Evolutionary conservation across 768 basidiomycete species (phyloP), one percentile per base, ranked within the genome.

Genomic region (Lepiota venenata): DNA sequence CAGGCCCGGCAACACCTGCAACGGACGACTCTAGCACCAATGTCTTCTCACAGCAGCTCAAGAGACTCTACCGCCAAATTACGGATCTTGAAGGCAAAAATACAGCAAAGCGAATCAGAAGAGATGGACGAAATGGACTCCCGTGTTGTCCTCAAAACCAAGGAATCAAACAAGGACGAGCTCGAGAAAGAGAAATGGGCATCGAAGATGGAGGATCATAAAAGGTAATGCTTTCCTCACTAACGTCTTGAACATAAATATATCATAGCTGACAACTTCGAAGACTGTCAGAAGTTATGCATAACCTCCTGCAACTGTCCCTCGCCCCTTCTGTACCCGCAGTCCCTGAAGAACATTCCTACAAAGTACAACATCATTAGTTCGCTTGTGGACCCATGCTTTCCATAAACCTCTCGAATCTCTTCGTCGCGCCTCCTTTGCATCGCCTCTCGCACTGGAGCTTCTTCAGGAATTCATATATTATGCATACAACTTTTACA

Each of bases 341-440:
- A 0, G n/a, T 94, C 93, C 0, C 73, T 98, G 1, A 88, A 93
- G 42, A 85, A 87, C 55, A 90, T 98, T 46, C 93, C 96, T 0
- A 84, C 82, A 37, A 95, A 94, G 63, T 98, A 98, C 75, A 97
- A 97, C 70, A 95, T 98, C 62, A 91, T 96, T 56, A n/a, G 85
- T 87, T 38, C 84, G 96, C 9, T 78, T 98, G 0, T 98, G 97
- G 97, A 87, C 89, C 0, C 87, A 87, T 48, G 91, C 82, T 0
- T 98, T 98, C 66, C 85, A 96, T 69, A 88, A 87, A 43, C 79
- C 96, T 37, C 86, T 98, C 58, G 93, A 97, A 68, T 83, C 90
- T 12, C 81, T 99, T 36, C 88, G 95, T 12, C 88, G 88, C 49
- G 87, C 91, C 0, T 90, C 93, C 39, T 83, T 88, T 59, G 75